A percentile compares a stretch with the other conserved stretches of the same genome.
phyloP scores from a whole-genome alignment of 192 early-diverging fungal genomes.

The Funneliformis geosporum region DNA sequence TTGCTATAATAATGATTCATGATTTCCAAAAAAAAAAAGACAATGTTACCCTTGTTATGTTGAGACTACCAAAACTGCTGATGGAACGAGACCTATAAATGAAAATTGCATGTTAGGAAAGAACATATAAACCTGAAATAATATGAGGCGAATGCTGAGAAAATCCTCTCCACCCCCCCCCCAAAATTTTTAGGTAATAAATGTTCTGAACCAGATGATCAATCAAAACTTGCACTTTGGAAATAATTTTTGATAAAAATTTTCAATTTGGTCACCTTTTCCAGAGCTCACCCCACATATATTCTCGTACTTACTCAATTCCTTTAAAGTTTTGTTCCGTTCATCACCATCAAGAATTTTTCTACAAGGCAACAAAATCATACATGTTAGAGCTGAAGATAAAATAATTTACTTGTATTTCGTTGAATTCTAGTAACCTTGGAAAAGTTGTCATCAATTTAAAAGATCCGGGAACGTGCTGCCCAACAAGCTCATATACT shows the following conservation, averaged over 20 bases:
- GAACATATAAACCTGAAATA: not conserved
- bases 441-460: slow-evolving; percentile 75
- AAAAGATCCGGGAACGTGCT: slow-evolving; percentile 50
- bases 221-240: too few relatives aligned
- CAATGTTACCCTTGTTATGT: not conserved
- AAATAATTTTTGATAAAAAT: too few relatives aligned
- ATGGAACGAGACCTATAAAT: slow-evolving; percentile 16
- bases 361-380: not conserved
- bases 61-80: not conserved
- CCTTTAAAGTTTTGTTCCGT: slow-evolving; percentile 14
- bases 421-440: slow-evolving; percentile 37
- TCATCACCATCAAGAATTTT: slow-evolving; percentile 4
- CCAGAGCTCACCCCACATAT: not conserved
- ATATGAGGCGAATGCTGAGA: too few relatives aligned
- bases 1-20: too few relatives aligned
- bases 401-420: not conserved
- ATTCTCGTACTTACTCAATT: slow-evolving; percentile 12
- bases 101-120: not conserved
- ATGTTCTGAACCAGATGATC: too few relatives aligned
- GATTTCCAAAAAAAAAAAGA: not conserved
- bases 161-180: too few relatives aligned
- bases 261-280: too few relatives aligned
- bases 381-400: not conserved
- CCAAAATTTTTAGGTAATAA: too few relatives aligned
- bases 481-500: slow-evolving; percentile 62